A percentile compares a stretch with the other conserved stretches of the same genome.
Evolutionary conservation across 352 stramenopile species (phyloP).

Genomic region (Thalassiosira hispida): DNA sequence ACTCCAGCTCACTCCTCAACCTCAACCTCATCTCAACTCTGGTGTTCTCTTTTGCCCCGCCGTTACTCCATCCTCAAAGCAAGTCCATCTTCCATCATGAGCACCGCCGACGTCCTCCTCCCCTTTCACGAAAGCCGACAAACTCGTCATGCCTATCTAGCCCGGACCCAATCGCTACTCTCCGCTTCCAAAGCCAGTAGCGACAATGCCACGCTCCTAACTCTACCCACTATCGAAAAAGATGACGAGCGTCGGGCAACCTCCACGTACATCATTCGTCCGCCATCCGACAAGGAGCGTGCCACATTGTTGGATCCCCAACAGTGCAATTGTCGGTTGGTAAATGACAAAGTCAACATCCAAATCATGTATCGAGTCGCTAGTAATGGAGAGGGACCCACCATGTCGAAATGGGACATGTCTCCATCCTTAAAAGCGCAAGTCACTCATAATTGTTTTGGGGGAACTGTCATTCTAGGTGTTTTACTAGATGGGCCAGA

Average conservation of each 20-base stretch:
- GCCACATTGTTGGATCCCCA: conserved; percentile 13
- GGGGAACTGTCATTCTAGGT: conserved; percentile 26
- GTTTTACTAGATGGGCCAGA: conserved; percentile 38
- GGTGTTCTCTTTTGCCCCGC: not conserved
- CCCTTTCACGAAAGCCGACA: conserved; percentile 29
- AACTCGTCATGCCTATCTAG: conserved; percentile 21
- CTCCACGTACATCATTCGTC: conserved; percentile 20
- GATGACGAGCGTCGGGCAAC: conserved; percentile 5
- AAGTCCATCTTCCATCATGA: not conserved
- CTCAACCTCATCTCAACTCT: too few relatives aligned
- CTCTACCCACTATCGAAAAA: conserved; percentile 15
- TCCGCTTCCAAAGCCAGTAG: not conserved
- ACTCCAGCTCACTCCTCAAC: too few relatives aligned
- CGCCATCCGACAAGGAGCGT: conserved; percentile 8
- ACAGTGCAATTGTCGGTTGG: conserved; percentile 29
- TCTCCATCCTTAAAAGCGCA: conserved; percentile 20
- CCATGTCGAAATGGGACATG: conserved; percentile 27
- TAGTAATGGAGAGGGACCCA: conserved; percentile 17
- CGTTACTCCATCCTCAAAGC: not conserved
- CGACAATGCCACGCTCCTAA: not conserved
- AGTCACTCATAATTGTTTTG: conserved; percentile 20
- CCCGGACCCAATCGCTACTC: conserved; percentile 23
- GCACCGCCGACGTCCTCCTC: conserved; percentile 7
- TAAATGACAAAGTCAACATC: not conserved
- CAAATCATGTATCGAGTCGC: conserved; percentile 42